Evolutionary conservation across 176 grass and related monocot genomes (phyloP), one percentile per base, ranked within the genome.

Genomic region (Echinochloa phyllopogon): DNA sequence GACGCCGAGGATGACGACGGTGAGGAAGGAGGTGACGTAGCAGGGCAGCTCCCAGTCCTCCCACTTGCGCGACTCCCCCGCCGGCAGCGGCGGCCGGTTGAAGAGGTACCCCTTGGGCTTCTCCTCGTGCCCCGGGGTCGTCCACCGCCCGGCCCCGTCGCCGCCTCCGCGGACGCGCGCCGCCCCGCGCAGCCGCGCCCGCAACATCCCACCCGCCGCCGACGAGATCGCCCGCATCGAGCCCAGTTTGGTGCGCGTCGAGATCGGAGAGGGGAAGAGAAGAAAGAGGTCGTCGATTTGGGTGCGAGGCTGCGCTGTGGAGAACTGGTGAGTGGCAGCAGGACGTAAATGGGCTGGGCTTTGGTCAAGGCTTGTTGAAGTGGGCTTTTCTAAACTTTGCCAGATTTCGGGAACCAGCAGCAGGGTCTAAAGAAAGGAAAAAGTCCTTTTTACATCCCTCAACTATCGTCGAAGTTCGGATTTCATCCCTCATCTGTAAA

Each of bases 41-140:
- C 93, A 98, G 48, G 93, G 96, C 0, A 98, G 84, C 81, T 95
- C 96, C 93, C 96, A 98, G 82, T 95, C 96, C 88, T 98, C 96
- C 93, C 96, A 98, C 77, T 91, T 85, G 66, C 96, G 89, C 44
- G 91, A 92, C 61, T 98, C 80, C 13, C 91, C 96, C 0, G 89
- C 64, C 37, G 89, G 76, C 59, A 66, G 82, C 52, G 91, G 93
- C 59, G 91, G 77, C 85, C 93, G 95, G 87, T 70, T 95, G 82
- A 98, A 81, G 39, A 88, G 67, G 86, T 95, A 90, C 9, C 91
- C 96, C 91, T 94, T 98, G 78, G 94, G 82, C 23, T 33, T 65
- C 86, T 76, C 92, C 84, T 98, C 93, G 86, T 87, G 69, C 6
- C 93, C 95, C 3, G 89, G 91, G 8, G 80, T 91, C 75, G 91